Evolutionary conservation across 768 basidiomycete species (phyloP).

Genomic region (Brasilioporus rufonigricans): DNA sequence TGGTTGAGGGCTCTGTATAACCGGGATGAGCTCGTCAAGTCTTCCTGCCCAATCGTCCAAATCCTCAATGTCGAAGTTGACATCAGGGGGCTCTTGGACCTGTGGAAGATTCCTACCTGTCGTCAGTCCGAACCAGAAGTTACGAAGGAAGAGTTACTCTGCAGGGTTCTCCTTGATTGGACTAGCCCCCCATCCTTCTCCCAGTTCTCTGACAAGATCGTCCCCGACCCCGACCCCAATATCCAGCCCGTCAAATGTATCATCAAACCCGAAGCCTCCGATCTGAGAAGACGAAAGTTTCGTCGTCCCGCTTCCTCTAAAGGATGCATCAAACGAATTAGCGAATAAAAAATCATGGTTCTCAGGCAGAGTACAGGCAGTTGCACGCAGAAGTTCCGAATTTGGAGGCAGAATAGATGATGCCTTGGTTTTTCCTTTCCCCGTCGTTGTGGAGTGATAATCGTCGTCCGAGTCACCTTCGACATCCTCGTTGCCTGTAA

Average conservation of each 20-base stretch:
- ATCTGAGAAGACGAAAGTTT: slow-evolving; percentile 55
- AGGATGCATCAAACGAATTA: slow-evolving; percentile 63
- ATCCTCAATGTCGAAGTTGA: slow-evolving; percentile 17
- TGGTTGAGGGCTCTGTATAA: not conserved
- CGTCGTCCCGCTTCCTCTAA: slow-evolving; percentile 37
- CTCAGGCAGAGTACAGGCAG: slow-evolving; percentile 66
- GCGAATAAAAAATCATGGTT: slow-evolving; percentile 66
- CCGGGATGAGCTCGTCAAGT: not conserved
- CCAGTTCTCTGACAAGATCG: slow-evolving; percentile 73
- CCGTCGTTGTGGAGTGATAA: slow-evolving; percentile 42
- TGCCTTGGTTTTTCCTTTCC: slow-evolving; percentile 27
- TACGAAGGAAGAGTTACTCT: slow-evolving; percentile 12
- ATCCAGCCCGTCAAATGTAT: slow-evolving; percentile 57
- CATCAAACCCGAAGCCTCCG: slow-evolving; percentile 48
- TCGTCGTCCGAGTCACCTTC: slow-evolving; percentile 46
- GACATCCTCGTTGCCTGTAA: slow-evolving; percentile 7
- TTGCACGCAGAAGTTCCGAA: slow-evolving; percentile 48
- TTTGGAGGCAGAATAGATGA: slow-evolving; percentile 25
- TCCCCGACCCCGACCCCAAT: slow-evolving; percentile 63
- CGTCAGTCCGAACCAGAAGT: slow-evolving; percentile 9
- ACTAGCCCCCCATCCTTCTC: slow-evolving; percentile 59
- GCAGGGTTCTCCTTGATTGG: slow-evolving; percentile 4
- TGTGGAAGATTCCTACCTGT: slow-evolving; percentile 12
- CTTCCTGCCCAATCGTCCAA: slow-evolving; percentile 25
- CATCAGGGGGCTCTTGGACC: slow-evolving; percentile 17